Base-by-base conservation (phyloP, 2,329 filamentous ascomycete species). In the Paecilomyces fulvus region DNA sequence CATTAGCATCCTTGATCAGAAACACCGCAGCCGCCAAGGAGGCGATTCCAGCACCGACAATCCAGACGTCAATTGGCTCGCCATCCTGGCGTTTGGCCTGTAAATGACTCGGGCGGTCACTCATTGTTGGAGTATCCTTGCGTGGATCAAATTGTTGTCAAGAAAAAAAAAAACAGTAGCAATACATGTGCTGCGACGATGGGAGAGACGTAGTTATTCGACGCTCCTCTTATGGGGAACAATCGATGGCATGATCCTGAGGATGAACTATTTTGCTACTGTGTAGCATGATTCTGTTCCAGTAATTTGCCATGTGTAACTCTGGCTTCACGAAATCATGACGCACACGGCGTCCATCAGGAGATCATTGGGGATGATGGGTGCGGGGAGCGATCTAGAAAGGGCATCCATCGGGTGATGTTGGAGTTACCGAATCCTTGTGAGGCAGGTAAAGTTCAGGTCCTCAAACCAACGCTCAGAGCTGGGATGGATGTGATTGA, bases 41-140 rank as follows among this genome's bases (percentile, higher is more conserved):
- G 3, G 70, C 67, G 23, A 74, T 67, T 25, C 71, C 72, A 14
- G 68, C 64, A 31, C 71, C 72, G n/a, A 75, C 61, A 11, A 75
- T 64, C 66, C 67, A 73, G 17, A 43, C 20, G 14, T 43, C 37
- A 43, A 43, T 43, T 20, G 37, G 37, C 7, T 43, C 37, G n/a
- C 37, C 37, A 20, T 43, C 37, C 17, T 88, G 75, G 64, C 37
- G 37, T 20, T 17, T 43, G 6, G n/a, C 5, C 37, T 43, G 37
- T 43, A 43, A 43, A 3, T 8, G n/a, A 43, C 14, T 43, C 5
- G n/a, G 37, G 9, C 37, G 37, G n/a, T 43, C 14, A 12, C 4
- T 43, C 37, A 43, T 43, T 43, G 37, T 17, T 43, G 37, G 37
- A n/a, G 6, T 43, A 43, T 43, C 37, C 37, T 43, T 43, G 37